Evolutionary conservation across 2,329 filamentous ascomycete species (phyloP).

Genomic region (Myriosclerotinia duriaeana): DNA sequence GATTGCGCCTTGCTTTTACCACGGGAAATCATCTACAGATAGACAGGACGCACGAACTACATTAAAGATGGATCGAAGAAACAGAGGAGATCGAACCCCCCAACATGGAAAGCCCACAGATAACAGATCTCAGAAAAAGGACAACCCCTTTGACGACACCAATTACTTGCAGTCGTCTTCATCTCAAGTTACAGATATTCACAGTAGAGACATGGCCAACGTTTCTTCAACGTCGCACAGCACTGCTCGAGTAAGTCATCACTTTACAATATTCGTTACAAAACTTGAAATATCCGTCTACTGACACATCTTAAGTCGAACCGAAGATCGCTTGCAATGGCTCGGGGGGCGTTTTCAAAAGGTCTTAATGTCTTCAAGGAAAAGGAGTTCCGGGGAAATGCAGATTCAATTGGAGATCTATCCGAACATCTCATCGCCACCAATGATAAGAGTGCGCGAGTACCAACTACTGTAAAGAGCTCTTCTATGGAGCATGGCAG

Average conservation of each 20-base stretch:
- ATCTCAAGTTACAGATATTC: not conserved
- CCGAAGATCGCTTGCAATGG: not conserved
- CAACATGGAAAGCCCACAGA: no score
- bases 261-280: not conserved
- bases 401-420: not conserved
- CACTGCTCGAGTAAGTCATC: slow-evolving; percentile 3
- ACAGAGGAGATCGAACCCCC: no score
- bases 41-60: no score
- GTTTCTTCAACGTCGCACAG: not conserved
- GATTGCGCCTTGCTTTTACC: no score
- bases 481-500: not conserved
- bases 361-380: not conserved
- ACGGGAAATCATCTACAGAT: no score
- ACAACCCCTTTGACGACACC: no score
- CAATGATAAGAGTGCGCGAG: not conserved
- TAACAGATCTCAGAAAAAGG: no score
- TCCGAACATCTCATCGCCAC: not conserved
- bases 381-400: slow-evolving; percentile 2
- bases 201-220: not conserved
- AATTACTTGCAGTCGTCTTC: not conserved
- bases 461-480: accelerated
- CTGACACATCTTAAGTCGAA: slow-evolving; percentile 5
- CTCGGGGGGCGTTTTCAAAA: not conserved
- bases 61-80: no score
- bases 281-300: not conserved